Evolutionary conservation across 129 eudicot species (phyloP), one percentile per base, ranked within the genome.

Genomic region (Helianthus tuberosus): DNA sequence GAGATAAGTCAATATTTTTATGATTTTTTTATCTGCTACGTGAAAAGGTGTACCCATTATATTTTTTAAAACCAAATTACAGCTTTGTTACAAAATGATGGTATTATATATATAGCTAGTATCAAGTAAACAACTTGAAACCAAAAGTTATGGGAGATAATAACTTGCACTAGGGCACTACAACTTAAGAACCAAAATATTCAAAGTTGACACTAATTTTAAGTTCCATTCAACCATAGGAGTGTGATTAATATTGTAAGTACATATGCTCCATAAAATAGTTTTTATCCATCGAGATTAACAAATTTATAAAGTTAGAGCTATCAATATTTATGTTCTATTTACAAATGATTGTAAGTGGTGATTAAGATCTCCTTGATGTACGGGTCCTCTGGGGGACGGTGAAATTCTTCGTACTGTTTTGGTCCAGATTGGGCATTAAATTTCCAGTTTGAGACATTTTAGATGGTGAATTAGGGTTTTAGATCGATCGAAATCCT

Each of bases 361-460:
- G 15, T 53, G 15, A 32, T 80, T 47, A 90, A 75, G 73, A 90
- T 90, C 68, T 87, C 93, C 76, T 90, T 91, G 64, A 90, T 80
- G 75, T 73, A 85, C 8, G 96, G 96, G 85, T 85, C 10, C 96
- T 81, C 68, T 90, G 96, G 15, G 87, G 86, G 12, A 87, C 96
- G 9, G 93, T 90, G 23, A 90, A 77, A 54, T 90, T 54, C 76
- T 90, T 87, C 2, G 91, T 90, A 69, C 87, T 83, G 73, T 87
- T 79, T 62, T 87, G 89, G 50, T 90, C 96, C 27, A 90, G 85
- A 85, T 90, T 85, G 2, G 93, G 93, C 87, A 81, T 90, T 74
- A 90, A 71, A 81, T 90, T 90, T 4, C 91, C 87, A 49, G 57
- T 83, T 48, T 88, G 88, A 70, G 94, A 75, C 94, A 88, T 88